Base-by-base conservation (phyloP, 2,329 filamentous ascomycete genomes). In the Phyllachora maydis region DNA sequence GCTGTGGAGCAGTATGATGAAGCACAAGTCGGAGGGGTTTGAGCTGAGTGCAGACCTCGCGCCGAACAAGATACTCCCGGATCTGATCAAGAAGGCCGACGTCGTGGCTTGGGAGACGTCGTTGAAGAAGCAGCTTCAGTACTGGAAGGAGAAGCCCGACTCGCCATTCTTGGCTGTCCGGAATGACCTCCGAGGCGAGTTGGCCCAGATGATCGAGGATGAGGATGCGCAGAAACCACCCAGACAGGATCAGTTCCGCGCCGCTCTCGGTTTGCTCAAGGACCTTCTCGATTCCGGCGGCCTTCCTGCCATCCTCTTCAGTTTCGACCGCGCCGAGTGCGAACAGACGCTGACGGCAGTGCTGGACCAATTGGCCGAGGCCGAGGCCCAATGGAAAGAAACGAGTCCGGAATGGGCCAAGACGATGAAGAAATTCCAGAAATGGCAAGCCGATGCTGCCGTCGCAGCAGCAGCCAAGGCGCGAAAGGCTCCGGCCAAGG, bases 1-100 rank as follows among this genome's bases (percentile, higher is more conserved):
- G 1, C 46, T 82, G 1, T 82, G 70, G 64, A 50, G 60, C 27
- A 52, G 54, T 5, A 72, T 83, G 68, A 41, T 43, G 1, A 62
- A 64, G 32, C 47, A 61, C 23, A 54, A 70, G 35, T 68, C 49
- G 0, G 31, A 43, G 3, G 33, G 49, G 0, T 69, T 58, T 34
- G 50, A 52, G 0, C 39, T 78, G 2, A 48, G 56, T 3, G 38
- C 47, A 5, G 39, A 46, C 1, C 47, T 77, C 4, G 39, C 57
- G 21, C 69, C 65, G 0, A 38, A 43, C 1, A 41, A 49, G 8
- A 47, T 50, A 5, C 45, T 72, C 7, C 59, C 61, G 2, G 39
- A 42, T 1, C 50, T 68, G 2, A 56, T 75, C 14, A 57, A 55
- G 18, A 82, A 81, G 40, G 51, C 56, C 0, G 63, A 81, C 31